Conservation (phyloP, 1,284 basidiomycete genomes). For the Megacollybia platyphylla region DNA sequence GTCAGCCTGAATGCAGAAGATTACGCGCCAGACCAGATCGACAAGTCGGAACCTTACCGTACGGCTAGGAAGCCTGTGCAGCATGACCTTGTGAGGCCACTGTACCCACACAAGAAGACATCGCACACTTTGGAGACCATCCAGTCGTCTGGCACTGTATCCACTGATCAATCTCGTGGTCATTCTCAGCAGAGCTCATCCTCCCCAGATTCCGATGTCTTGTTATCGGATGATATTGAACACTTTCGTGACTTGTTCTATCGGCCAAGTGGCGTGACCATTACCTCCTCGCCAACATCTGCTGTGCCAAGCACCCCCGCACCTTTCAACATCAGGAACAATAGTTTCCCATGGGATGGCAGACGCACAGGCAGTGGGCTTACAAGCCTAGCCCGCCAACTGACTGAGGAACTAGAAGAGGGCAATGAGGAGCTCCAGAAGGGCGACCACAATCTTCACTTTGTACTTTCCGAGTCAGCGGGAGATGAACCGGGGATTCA, state of each 20-base stretch:
- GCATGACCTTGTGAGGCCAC: slow-evolving; percentile 16
- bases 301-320: slow-evolving; percentile 8
- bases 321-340: slow-evolving; percentile 1
- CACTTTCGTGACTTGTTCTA: slow-evolving; percentile 64
- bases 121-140: slow-evolving; percentile 1
- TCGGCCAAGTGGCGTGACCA: slow-evolving; percentile 13
- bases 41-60: neutral
- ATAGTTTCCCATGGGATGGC: slow-evolving; percentile 9
- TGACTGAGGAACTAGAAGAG: slow-evolving; percentile 45
- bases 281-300: slow-evolving; percentile 10
- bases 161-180: slow-evolving; percentile 14
- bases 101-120: slow-evolving; percentile 8
- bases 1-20: neutral
- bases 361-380: slow-evolving; percentile 37
- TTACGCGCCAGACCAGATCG: neutral
- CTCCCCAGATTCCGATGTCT: slow-evolving; percentile 23
- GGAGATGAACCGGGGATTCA: slow-evolving; percentile 5
- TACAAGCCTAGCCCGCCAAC: slow-evolving; percentile 45
- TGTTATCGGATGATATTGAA: slow-evolving; percentile 50
- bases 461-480: slow-evolving; percentile 8
- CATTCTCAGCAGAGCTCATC: slow-evolving; percentile 15
- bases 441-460: slow-evolving; percentile 6
- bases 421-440: slow-evolving; percentile 4
- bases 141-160: neutral
- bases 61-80: slow-evolving; percentile 4